Conservation (phyloP, 176 grass and related monocot genomes). For the Oryza officinalis region DNA sequence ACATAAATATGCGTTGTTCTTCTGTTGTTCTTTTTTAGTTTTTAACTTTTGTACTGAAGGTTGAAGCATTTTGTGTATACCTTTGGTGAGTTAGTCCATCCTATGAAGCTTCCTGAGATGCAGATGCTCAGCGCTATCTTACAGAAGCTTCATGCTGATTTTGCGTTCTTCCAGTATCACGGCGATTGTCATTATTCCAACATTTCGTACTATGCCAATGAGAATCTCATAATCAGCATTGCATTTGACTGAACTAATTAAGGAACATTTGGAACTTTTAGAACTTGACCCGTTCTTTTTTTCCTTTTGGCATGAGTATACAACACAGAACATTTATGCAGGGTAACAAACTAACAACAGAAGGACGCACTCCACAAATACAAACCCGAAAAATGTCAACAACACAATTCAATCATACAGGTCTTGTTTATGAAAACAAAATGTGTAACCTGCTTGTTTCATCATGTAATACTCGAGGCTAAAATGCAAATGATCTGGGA, state of each 20-base stretch:
- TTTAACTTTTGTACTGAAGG: background rate
- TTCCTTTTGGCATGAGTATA: background rate
- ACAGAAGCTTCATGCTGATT: background rate
- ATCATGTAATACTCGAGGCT: background rate
- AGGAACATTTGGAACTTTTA: background rate
- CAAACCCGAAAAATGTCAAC: conserved; percentile 26
- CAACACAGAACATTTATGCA: background rate
- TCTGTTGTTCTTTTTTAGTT: no score
- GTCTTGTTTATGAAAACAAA: conserved; percentile 32
- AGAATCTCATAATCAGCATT: background rate
- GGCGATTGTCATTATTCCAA: background rate
- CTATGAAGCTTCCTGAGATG: conserved; percentile 18
- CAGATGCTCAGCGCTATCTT: background rate
- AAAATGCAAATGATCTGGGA: conserved; percentile 20
- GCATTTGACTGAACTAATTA: background rate
- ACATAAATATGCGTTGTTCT: background rate
- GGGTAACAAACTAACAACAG: background rate
- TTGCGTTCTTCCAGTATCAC: background rate
- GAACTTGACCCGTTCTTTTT: background rate
- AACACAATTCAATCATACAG: conserved; percentile 31
- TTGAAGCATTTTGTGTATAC: background rate
- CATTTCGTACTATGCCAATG: background rate
- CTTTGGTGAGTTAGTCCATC: background rate
- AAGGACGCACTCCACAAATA: conserved; percentile 11
- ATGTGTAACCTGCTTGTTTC: conserved; percentile 22